Base-by-base conservation (phyloP, 371 early-diverging fungal genomes). In the Mucor velutinosus region DNA sequence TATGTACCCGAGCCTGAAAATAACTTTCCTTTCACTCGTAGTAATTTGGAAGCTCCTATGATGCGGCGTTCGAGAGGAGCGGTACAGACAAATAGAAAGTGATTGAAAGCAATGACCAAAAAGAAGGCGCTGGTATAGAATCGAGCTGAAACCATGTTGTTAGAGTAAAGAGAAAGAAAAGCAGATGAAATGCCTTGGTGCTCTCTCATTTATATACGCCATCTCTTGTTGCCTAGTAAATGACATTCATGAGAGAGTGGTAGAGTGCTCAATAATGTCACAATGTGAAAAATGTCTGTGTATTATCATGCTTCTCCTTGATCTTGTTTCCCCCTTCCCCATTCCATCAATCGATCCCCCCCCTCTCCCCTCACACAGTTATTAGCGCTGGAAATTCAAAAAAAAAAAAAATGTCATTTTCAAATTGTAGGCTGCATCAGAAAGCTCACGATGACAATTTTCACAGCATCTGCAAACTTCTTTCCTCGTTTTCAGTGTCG, bases 1-100 rank as follows among this genome's bases (percentile, higher is more conserved):
- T 69, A 78, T 4, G 81, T 78, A 1, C 75, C 77, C 25, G 39
- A 33, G 11, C 81, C 81, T 11, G 39, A 29, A 60, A 70, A 76
- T 14, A 55, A 7, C n/a, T 51, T 64, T 25, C 29, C 58, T 30
- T 60, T 39, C 14, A 58, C 51, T 35, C 49, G 37, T 14, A 45
- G 30, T 7, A 33, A 12, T 4, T 58, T 47, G 23, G 53, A 53
- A 27, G 53, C 53, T 25, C 27, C 15, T 27, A 27, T 27, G 25
- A 53, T 53, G 15, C 53, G 53, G 27, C 53, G 53, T 12, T 53
- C 53, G 4, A 53, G 53, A 15, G 53, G 53, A 23, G 53, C 53
- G 27, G 27, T 53, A 6, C 29, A 53, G 10, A 27, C 23, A 10
- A 53, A 27, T 53, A 27, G 5, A 53, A 53, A 27, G 27, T 53